phyloP scores from a whole-genome alignment of 108 stramenopile genomes.

The Stephanodiscus minutulus region DNA sequence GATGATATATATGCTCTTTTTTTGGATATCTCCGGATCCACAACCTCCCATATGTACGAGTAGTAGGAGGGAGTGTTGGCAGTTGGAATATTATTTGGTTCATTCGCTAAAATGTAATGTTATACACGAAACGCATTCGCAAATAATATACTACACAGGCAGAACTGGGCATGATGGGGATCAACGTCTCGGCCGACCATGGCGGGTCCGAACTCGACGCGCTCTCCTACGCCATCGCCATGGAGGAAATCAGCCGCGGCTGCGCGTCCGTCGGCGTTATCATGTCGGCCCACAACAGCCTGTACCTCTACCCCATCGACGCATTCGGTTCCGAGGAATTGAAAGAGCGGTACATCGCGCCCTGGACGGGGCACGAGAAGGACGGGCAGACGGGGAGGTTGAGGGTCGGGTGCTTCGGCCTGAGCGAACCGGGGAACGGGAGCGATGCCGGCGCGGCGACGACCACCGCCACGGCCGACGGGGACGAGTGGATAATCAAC shows the following conservation, averaged over 20 bases:
- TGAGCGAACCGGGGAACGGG: constrained; percentile 91
- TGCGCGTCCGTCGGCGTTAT: constrained; percentile 96
- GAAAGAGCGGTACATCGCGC: constrained; percentile 77
- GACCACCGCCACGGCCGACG: constrained; percentile 89
- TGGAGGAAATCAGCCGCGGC: constrained; percentile 97
- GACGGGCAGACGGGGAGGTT: constrained; percentile 48
- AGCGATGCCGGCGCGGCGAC: constrained; percentile 94
- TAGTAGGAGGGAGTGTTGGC: too few relatives aligned
- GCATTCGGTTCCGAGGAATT: constrained; percentile 89
- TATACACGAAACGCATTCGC: too few relatives aligned
- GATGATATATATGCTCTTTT: too few relatives aligned
- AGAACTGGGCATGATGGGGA: constrained; percentile 97
- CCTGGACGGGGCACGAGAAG: constrained; percentile 58
- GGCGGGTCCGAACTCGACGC: constrained; percentile 94
- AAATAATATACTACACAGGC: constrained; percentile 29
- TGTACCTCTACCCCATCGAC: constrained; percentile 94
- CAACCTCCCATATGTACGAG: too few relatives aligned
- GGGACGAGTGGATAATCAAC: constrained; percentile 91
- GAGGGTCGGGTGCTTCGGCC: constrained; percentile 89
- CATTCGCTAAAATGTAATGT: too few relatives aligned
- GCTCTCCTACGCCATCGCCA: constrained; percentile 96
- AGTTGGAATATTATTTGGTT: too few relatives aligned
- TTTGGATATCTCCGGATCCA: too few relatives aligned
- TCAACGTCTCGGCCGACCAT: constrained; percentile 77
- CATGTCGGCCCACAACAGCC: constrained; percentile 94